These are phyloP conservation scores for Pelargonium australe DNA, from an alignment of 441 rosid genomes.

Conservation along the genomic window DNA sequence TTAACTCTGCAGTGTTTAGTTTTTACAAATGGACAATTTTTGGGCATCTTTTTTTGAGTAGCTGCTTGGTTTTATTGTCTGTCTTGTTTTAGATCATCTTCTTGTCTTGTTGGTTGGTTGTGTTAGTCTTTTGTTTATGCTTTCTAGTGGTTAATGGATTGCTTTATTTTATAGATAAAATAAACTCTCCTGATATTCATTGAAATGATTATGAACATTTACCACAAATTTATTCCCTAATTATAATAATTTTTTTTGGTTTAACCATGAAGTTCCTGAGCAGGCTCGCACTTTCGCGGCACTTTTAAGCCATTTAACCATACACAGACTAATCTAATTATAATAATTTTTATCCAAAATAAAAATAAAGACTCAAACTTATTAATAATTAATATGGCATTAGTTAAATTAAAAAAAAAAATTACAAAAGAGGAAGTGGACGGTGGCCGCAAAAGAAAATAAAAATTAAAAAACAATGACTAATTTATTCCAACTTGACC, in stretches of 20 bases:
- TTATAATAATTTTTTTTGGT: too few species aligned
- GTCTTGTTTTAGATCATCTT: neutral
- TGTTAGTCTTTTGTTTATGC: neutral
- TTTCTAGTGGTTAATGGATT: neutral
- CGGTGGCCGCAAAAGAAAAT: slow-evolving; percentile 1
- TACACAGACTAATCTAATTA: too few species aligned
- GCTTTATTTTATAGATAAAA: neutral
- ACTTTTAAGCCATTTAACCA: too few species aligned
- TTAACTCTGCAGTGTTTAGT: neutral
- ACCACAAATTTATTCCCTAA: neutral
- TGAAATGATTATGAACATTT: neutral
- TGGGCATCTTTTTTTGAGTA: neutral
- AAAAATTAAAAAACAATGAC: neutral
- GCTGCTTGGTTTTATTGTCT: slow-evolving; percentile 1
- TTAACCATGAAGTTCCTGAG: too few species aligned
- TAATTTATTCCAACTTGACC: neutral
- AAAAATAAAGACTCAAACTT: neutral
- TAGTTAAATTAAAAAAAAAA: neutral
- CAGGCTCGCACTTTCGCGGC: too few species aligned
- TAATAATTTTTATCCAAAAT: too few species aligned
- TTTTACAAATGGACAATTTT: neutral
- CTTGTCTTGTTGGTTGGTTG: slow-evolving; percentile 4
- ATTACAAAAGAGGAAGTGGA: neutral
- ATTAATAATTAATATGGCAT: too few species aligned
- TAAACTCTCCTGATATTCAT: too few species aligned